These are phyloP conservation scores for Hibiscus trionum DNA, from an alignment of 345 rosid species.

Conservation along the genomic window DNA sequence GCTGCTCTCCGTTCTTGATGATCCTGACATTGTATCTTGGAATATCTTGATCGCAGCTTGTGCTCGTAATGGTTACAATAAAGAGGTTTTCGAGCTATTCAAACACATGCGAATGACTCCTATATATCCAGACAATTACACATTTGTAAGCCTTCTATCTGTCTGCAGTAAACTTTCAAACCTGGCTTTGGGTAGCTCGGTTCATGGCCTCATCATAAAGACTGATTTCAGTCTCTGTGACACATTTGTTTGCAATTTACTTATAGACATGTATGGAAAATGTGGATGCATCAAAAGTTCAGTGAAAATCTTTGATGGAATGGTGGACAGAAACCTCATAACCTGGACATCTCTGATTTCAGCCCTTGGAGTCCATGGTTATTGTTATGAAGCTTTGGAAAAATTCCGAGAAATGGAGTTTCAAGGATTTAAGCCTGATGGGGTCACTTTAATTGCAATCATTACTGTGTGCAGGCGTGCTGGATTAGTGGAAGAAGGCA, in stretches of 20 bases:
- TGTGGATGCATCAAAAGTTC: conserved; percentile 55
- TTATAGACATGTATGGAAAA: conserved; percentile 92
- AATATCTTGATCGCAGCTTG: conserved; percentile 72
- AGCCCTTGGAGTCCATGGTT: conserved; percentile 63
- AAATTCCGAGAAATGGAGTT: conserved; percentile 49
- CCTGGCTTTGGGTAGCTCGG: conserved; percentile 60
- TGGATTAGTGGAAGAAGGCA: conserved; percentile 67
- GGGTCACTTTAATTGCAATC: conserved; percentile 54
- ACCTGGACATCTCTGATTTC: conserved; percentile 82
- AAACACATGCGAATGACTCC: conserved; percentile 42
- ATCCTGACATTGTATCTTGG: conserved; percentile 76
- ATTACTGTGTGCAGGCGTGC: conserved; percentile 72
- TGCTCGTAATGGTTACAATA: conserved; percentile 42
- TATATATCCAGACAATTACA: conserved; percentile 64
- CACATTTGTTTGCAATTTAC: conserved; percentile 50
- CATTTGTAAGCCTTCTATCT: conserved; percentile 63
- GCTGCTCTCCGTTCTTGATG: conserved; percentile 61
- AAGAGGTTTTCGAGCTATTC: conserved; percentile 57
- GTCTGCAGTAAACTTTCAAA: conserved; percentile 42
- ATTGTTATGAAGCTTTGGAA: conserved; percentile 47
- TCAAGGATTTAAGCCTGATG: conserved; percentile 58
- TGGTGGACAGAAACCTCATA: conserved; percentile 47
- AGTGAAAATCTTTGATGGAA: conserved; percentile 36
- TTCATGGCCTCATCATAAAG: conserved; percentile 65
- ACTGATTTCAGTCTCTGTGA: conserved; percentile 42